Conservation (phyloP, 2,329 filamentous ascomycete species). For the Leptosphaerulina australis region DNA sequence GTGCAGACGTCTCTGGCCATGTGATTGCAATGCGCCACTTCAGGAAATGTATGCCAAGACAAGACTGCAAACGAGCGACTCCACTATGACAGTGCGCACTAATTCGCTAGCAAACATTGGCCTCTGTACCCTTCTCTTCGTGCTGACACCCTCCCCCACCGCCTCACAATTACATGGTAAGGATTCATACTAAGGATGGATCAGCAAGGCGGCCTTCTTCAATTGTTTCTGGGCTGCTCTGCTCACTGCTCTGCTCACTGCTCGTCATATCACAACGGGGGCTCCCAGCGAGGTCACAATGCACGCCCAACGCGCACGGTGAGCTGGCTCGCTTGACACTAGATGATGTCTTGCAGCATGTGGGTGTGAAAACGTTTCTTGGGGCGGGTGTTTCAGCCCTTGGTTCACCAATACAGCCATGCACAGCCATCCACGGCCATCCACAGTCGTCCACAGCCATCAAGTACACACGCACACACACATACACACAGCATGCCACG, state of each 20-base stretch:
- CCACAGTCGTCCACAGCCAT: slow-evolving; percentile 3
- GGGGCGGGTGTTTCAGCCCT: slow-evolving; percentile 7
- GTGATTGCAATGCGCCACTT: slow-evolving; percentile 21
- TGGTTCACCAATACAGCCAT: not conserved
- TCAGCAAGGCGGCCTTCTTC: too few relatives aligned
- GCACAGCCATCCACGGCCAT: too few relatives aligned
- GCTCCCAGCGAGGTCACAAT: slow-evolving; percentile 1
- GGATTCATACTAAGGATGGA: slow-evolving; percentile 5
- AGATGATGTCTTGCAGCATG: slow-evolving; percentile 21
- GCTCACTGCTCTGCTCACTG: too few relatives aligned
- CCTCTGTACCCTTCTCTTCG: slow-evolving; percentile 4
- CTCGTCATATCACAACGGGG: slow-evolving; percentile 6
- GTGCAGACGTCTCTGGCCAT: slow-evolving; percentile 17
- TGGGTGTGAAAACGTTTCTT: slow-evolving; percentile 15
- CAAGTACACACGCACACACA: not conserved
- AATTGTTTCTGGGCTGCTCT: too few relatives aligned
- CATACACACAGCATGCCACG: not conserved
- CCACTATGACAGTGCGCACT: slow-evolving; percentile 20
- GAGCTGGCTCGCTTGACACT: slow-evolving; percentile 21
- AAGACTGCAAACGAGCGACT: slow-evolving; percentile 17
- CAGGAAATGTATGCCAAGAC: slow-evolving; percentile 22
- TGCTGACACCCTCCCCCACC: slow-evolving; percentile 11
- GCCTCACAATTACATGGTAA: too few relatives aligned
- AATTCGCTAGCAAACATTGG: slow-evolving; percentile 18
- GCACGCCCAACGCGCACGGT: slow-evolving; percentile 16